Evolutionary conservation across 352 stramenopile genomes (phyloP).

Genomic region (Phytophthora citricola): DNA sequence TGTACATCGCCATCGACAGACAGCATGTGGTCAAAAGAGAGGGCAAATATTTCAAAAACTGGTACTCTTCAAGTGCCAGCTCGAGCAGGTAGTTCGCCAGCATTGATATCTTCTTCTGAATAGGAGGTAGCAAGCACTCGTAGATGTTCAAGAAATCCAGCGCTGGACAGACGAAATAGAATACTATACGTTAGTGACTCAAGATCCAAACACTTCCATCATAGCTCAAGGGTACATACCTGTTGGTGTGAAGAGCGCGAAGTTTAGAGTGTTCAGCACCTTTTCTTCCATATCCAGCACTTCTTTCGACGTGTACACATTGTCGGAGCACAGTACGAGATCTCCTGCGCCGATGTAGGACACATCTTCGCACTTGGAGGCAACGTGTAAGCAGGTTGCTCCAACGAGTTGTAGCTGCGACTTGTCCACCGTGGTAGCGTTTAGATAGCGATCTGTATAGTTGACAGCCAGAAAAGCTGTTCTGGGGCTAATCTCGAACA

Average conservation of each 20-base stretch:
- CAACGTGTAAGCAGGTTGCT: conserved; percentile 90
- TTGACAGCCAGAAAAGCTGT: conserved; percentile 91
- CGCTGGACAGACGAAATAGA: conserved; percentile 34
- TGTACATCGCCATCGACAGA: conserved; percentile 89
- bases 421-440: conserved; percentile 90
- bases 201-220: not conserved
- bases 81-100: conserved; percentile 91
- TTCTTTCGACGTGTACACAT: conserved; percentile 89
- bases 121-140: conserved; percentile 85
- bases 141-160: conserved; percentile 93
- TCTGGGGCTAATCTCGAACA: conserved; percentile 92
- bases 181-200: not conserved
- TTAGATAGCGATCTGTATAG: conserved; percentile 90
- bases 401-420: conserved; percentile 89
- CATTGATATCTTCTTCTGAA: conserved; percentile 87
- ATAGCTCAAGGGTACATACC: conserved; percentile 40
- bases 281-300: conserved; percentile 93
- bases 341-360: conserved; percentile 93
- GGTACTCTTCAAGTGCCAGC: conserved; percentile 87
- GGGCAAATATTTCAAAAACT: conserved; percentile 86
- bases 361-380: conserved; percentile 92
- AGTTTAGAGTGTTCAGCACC: conserved; percentile 92
- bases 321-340: conserved; percentile 90
- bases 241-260: conserved; percentile 88
- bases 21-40: conserved; percentile 87